Evolutionary conservation across 1,284 basidiomycete species (phyloP).

Genomic region (Abortiporus biennis): DNA sequence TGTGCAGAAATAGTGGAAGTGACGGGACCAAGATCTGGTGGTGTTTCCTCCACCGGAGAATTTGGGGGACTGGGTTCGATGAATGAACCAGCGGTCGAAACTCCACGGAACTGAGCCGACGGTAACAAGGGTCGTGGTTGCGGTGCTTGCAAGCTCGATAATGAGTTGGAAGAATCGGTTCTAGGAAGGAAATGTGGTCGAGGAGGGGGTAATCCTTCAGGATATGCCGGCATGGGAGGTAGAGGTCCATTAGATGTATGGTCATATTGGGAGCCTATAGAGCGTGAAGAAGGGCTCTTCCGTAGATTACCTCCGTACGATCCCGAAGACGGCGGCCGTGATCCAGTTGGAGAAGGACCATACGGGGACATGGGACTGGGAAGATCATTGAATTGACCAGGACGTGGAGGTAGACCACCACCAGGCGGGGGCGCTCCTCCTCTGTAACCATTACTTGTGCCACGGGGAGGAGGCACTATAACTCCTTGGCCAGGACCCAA

Average conservation of each 20-base stretch:
- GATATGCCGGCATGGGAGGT: conserved; percentile 38
- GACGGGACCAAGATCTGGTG: conserved; percentile 55
- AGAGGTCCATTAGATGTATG: conserved; percentile 20
- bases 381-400: conserved; percentile 6
- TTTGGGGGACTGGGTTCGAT: conserved; percentile 72
- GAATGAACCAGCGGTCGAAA: conserved; percentile 48
- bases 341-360: conserved; percentile 6
- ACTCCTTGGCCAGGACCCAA: conserved; percentile 16
- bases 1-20: conserved; percentile 78
- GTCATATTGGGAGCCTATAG: conserved; percentile 47
- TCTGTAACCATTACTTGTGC: conserved; percentile 27
- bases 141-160: conserved; percentile 33
- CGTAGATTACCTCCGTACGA: conserved; percentile 34
- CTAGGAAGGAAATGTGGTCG: conserved; percentile 26
- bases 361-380: conserved; percentile 3
- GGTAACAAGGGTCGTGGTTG: conserved; percentile 55
- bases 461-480: conserved; percentile 35
- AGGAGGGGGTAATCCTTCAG: conserved; percentile 23
- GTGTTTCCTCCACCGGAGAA: conserved; percentile 62
- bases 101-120: conserved; percentile 48
- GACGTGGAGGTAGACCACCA: conserved; percentile 7
- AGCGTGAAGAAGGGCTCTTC: conserved; percentile 58
- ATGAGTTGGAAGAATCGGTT: conserved; percentile 23
- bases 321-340: conserved; percentile 35
- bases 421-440: conserved; percentile 11